These are phyloP conservation scores for Endogone sp. DNA, from an alignment of 192 early-diverging fungal species.

Conservation along the genomic window DNA sequence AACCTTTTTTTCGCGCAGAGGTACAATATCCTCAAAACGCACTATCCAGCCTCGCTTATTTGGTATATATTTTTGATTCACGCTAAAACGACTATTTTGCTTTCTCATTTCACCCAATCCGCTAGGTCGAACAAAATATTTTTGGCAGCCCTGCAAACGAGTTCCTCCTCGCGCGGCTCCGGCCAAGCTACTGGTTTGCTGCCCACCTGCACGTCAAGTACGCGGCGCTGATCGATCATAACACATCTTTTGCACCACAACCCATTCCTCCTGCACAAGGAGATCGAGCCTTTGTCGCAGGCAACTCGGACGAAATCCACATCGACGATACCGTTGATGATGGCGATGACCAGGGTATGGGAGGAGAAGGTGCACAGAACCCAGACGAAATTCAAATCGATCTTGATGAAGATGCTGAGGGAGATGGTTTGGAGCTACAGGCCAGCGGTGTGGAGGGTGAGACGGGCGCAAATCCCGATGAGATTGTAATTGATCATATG, in stretches of 20 bases:
- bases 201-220: conserved; percentile 96
- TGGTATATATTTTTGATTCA: no score
- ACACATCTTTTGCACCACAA: no score
- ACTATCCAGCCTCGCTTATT: no score
- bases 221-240: conserved; percentile 61
- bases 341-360: conserved; percentile 10
- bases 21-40: no score
- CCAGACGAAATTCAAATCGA: conserved; percentile 36
- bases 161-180: conserved; percentile 65
- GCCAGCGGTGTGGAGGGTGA: background rate
- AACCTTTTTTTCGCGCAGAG: conserved; percentile 75
- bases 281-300: background rate
- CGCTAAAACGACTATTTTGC: no score
- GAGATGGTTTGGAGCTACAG: background rate
- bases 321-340: conserved; percentile 33
- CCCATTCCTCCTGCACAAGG: background rate
- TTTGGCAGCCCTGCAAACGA: conserved; percentile 77
- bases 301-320: conserved; percentile 46
- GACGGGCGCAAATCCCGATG: conserved; percentile 38
- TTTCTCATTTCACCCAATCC: no score
- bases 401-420: conserved; percentile 15
- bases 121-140: conserved; percentile 33
- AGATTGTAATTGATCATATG: conserved; percentile 42
- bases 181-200: conserved; percentile 90
- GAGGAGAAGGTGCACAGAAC: conserved; percentile 6